Percentiles rank a stretch among this genome's conserved stretches.
Conservation (phyloP, 345 rosid genomes). For the Iberis pinnata region DNA sequence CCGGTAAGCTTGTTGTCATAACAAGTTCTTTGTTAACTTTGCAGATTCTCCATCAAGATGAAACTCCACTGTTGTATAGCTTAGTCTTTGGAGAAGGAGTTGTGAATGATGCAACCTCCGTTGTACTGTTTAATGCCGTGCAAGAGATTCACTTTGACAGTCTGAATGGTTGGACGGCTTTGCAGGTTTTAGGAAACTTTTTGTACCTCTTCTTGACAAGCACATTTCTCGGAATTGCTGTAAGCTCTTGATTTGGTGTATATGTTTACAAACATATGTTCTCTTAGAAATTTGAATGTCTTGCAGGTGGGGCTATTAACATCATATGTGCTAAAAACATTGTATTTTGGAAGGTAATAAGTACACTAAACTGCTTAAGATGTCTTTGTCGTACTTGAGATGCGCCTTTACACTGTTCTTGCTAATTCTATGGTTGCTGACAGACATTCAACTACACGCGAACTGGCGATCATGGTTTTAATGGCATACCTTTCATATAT, state of each 20-base stretch:
- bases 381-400: neutral
- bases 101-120: conserved; percentile 85
- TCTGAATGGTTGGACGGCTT: conserved; percentile 37
- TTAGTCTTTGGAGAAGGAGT: conserved; percentile 93
- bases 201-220: conserved; percentile 60
- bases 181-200: conserved; percentile 52
- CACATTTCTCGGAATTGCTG: too few species aligned
- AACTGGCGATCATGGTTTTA: conserved; percentile 60
- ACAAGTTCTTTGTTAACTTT: too few species aligned
- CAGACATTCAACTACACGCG: conserved; percentile 77
- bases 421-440: conserved; percentile 4
- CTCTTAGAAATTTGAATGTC: conserved; percentile 9
- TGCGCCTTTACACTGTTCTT: neutral
- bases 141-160: conserved; percentile 60
- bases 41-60: too few species aligned
- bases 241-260: too few species aligned
- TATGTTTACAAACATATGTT: too few species aligned
- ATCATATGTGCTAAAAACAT: too few species aligned
- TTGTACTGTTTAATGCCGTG: conserved; percentile 71
- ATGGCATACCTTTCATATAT: conserved; percentile 87
- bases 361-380: conserved; percentile 1
- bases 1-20: too few species aligned
- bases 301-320: conserved; percentile 74
- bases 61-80: conserved; percentile 76
- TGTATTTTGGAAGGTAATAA: too few species aligned